phyloP scores from a whole-genome alignment of 805 yeast species.

The Ogataea haglerorum region DNA sequence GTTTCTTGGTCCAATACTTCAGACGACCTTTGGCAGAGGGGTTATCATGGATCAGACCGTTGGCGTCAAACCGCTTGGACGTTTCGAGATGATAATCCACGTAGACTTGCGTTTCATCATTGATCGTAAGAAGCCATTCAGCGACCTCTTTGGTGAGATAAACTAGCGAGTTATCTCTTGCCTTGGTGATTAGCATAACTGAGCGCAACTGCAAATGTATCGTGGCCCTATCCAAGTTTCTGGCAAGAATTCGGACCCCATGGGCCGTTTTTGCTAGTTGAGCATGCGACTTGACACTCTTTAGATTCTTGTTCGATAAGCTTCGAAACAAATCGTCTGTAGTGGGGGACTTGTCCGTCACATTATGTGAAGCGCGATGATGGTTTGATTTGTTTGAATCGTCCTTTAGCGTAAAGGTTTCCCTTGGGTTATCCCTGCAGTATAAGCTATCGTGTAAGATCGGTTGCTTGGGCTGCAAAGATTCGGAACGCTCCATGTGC shows the following conservation, averaged over 20 bases:
- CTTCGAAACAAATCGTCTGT: slow-evolving; percentile 20
- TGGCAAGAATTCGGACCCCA: slow-evolving; percentile 74
- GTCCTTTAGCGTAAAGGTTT: slow-evolving; percentile 19
- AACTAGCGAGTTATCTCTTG: slow-evolving; percentile 75
- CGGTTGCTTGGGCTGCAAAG: slow-evolving; percentile 27
- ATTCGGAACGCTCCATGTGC: slow-evolving; percentile 17
- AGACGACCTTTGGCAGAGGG: slow-evolving; percentile 45
- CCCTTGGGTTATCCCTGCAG: slow-evolving; percentile 25
- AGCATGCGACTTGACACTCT: slow-evolving; percentile 63
- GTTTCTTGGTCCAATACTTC: slow-evolving; percentile 66
- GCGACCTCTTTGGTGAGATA: slow-evolving; percentile 75
- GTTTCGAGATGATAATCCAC: slow-evolving; percentile 68
- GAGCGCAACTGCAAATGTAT: slow-evolving; percentile 66
- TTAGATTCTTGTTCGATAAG: slow-evolving; percentile 40
- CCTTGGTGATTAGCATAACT: slow-evolving; percentile 84
- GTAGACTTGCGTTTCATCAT: slow-evolving; percentile 42
- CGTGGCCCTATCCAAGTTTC: slow-evolving; percentile 65
- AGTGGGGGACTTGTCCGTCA: slow-evolving; percentile 8
- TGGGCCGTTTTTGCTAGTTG: slow-evolving; percentile 78
- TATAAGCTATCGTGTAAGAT: slow-evolving; percentile 28
- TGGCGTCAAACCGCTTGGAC: slow-evolving; percentile 61
- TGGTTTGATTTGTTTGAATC: slow-evolving; percentile 15
- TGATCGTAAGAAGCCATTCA: slow-evolving; percentile 60
- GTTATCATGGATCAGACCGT: slow-evolving; percentile 45
- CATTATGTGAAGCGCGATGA: background rate